Base-by-base conservation (phyloP, 331 rosid genomes). In the Acacia concinna region DNA sequence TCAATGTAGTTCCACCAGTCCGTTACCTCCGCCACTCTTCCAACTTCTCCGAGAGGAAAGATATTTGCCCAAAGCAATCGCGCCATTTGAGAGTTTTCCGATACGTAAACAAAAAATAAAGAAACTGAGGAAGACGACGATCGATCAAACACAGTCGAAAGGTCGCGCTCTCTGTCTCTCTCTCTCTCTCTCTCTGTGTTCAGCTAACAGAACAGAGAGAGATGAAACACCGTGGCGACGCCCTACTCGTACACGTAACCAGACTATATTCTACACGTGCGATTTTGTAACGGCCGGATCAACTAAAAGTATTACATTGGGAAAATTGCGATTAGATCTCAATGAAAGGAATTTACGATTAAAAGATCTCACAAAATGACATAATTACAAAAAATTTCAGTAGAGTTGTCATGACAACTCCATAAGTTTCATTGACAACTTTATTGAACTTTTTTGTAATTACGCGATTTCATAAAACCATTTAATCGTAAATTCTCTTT, bases 1-100 rank as follows among this genome's bases (percentile, higher is more conserved):
- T 80, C 84, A 44, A 87, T 79, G 46, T 60, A 41, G 43, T 86
- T 75, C 95, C 90, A 84, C 81, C 82, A 78, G 1, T 78, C 79
- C 15, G 47, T 32, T 59, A 77, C 12, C 54, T 64, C 35, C 52
- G 17, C 31, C 17, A 37, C 5, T 5, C 23, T 3, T 73, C 73
- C 85, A 23, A 71, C 85, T 35, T 81, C 84, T 43, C 31, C 31
- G 59, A 78, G 65, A 49, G 74, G 79, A 51, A 86, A 85, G 20
- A 63, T 76, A 31, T 68, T 89, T 14, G 81, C 71, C 52, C 87
- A 60, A 0, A 74, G 81, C 17, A 68, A 40, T 78, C 75, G 76
- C 21, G 71, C 87, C 89, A 86, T 81, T 63, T 23, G 23, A 63
- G 18, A 69, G 23, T 38, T 43, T n/a, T 17, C 21, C 60, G 57